These are phyloP conservation scores for Porphyrellus cyaneotinctus DNA, from an alignment of 768 basidiomycete genomes.

Conservation along the genomic window DNA sequence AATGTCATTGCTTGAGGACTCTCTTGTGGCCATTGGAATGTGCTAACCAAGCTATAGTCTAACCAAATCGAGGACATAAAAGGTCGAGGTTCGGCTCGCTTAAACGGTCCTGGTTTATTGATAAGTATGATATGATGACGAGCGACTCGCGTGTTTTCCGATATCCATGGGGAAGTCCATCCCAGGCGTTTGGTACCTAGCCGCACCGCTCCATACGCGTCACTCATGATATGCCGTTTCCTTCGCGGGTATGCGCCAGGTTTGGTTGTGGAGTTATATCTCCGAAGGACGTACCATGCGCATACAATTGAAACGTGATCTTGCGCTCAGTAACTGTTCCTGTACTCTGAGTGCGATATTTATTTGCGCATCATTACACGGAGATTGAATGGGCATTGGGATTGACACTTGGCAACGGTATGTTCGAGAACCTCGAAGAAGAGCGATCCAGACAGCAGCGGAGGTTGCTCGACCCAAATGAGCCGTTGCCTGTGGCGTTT, in stretches of 20 bases:
- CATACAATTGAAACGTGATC: neutral
- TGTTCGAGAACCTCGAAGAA: neutral
- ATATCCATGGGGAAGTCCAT: neutral
- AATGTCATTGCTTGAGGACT: too few species aligned
- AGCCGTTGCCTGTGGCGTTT: constrained; percentile 18
- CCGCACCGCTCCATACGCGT: neutral
- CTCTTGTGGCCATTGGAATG: too few species aligned
- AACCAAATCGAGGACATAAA: too few species aligned
- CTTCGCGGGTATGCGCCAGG: neutral
- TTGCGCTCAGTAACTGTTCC: neutral
- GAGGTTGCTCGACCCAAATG: constrained; percentile 2
- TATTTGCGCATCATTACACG: neutral
- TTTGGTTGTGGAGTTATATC: neutral
- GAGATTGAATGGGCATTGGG: neutral
- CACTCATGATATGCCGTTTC: neutral
- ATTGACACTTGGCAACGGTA: neutral
- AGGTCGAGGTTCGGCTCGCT: too few species aligned
- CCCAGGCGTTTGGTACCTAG: neutral
- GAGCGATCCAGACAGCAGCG: constrained; percentile 3
- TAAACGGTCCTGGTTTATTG: too few species aligned
- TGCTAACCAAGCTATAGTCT: too few species aligned
- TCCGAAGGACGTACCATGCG: neutral
- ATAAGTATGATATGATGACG: neutral
- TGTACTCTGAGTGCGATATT: neutral
- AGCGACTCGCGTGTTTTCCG: neutral